phyloP scores from a whole-genome alignment of 2,329 filamentous ascomycete genomes.

The Exophiala mesophila region DNA sequence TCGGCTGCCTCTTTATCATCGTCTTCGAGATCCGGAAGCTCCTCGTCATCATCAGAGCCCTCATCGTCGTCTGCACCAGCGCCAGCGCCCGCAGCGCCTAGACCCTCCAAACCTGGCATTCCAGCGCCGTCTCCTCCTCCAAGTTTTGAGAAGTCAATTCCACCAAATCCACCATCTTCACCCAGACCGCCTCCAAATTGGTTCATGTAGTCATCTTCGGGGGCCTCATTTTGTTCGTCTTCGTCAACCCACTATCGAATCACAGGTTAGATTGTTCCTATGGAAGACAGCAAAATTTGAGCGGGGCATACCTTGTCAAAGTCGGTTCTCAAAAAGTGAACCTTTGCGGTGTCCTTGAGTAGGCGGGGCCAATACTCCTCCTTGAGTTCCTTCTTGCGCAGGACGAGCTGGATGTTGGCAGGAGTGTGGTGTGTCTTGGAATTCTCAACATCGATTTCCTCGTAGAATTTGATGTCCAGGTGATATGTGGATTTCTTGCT shows the following conservation, averaged over 20 bases:
- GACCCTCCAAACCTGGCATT: slow-evolving; percentile 35
- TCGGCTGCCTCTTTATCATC: slow-evolving; percentile 40
- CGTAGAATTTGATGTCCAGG: slow-evolving; percentile 81
- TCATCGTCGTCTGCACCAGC: slow-evolving; percentile 59
- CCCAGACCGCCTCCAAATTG: slow-evolving; percentile 52
- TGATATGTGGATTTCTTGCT: slow-evolving; percentile 84
- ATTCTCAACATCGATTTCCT: slow-evolving; percentile 78
- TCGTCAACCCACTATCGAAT: slow-evolving; percentile 76
- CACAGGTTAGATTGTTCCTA: too few species aligned
- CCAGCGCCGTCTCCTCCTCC: slow-evolving; percentile 53
- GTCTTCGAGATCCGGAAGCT: slow-evolving; percentile 28
- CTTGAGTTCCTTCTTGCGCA: slow-evolving; percentile 95
- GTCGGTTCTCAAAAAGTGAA: slow-evolving; percentile 96
- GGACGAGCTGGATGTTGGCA: slow-evolving; percentile 82
- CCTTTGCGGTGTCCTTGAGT: slow-evolving; percentile 81
- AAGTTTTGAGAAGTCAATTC: slow-evolving; percentile 90
- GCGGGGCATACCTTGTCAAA: slow-evolving; percentile 89
- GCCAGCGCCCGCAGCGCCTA: slow-evolving; percentile 31
- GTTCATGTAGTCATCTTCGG: slow-evolving; percentile 66
- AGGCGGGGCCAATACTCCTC: slow-evolving; percentile 94
- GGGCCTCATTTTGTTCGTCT: slow-evolving; percentile 91
- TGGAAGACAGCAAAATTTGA: too few species aligned
- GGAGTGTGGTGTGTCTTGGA: slow-evolving; percentile 83
- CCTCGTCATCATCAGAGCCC: slow-evolving; percentile 41
- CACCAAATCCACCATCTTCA: slow-evolving; percentile 45